Percentiles rank a stretch among this genome's conserved stretches.
phyloP scores from a whole-genome alignment of 2,329 filamentous ascomycete species.

The Coniochaeta sp. region DNA sequence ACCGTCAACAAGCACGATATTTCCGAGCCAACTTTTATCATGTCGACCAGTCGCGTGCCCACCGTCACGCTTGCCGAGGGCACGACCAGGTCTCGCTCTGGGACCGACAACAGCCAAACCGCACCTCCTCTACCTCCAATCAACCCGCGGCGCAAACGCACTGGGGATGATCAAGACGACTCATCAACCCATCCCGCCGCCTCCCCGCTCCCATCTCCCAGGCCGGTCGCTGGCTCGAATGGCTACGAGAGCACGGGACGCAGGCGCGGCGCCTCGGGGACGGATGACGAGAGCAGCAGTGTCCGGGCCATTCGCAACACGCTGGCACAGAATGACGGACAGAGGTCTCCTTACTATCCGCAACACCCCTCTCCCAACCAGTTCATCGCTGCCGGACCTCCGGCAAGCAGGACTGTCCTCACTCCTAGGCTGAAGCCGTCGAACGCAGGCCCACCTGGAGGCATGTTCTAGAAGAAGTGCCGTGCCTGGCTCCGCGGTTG shows the following conservation, averaged over 20 bases:
- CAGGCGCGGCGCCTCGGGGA: neutral
- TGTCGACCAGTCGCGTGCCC: constrained; percentile 36
- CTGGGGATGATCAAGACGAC: constrained; percentile 23
- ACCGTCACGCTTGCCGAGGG: constrained; percentile 32
- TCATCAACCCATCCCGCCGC: neutral
- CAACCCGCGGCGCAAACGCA: constrained; percentile 45
- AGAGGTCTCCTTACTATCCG: neutral
- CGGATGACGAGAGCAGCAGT: neutral
- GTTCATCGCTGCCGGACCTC: constrained; percentile 22
- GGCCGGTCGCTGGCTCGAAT: neutral
- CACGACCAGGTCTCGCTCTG: constrained; percentile 30
- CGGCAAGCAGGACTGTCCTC: constrained; percentile 25
- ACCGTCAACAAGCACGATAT: constrained; percentile 40
- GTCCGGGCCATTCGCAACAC: constrained; percentile 15
- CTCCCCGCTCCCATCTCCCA: neutral
- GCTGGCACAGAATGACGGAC: constrained; percentile 30
- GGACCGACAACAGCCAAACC: constrained; percentile 27
- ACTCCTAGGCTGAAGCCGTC: constrained; percentile 19
- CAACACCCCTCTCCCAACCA: constrained; percentile 15
- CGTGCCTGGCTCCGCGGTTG: neutral
- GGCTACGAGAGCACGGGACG: neutral
- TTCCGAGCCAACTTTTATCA: constrained; percentile 42
- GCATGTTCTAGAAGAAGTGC: constrained; percentile 23
- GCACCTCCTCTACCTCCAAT: constrained; percentile 50
- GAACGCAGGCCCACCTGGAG: constrained; percentile 22